Evolutionary conservation across 192 early-diverging fungal species (phyloP).

Genomic region (Coemansia sp.): DNA sequence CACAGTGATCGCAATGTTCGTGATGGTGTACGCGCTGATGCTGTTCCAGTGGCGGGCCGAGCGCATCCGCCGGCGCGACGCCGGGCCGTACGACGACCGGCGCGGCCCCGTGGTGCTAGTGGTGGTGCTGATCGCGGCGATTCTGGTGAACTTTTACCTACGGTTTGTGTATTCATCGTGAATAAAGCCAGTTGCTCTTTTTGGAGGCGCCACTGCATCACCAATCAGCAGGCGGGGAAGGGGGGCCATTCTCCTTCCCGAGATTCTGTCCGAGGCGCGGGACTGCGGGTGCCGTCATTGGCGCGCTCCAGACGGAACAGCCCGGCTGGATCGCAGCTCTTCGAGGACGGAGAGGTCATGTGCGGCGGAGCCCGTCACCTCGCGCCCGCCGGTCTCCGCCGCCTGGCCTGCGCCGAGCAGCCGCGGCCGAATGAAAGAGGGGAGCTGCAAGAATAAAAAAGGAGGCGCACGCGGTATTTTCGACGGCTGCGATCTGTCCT

Average conservation of each 20-base stretch:
- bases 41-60: constrained; percentile 73
- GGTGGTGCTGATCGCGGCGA: constrained; percentile 60
- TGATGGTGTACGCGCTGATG: constrained; percentile 75
- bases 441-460: constrained; percentile 3
- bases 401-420: neutral
- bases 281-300: too few species aligned
- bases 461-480: constrained; percentile 14
- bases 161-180: constrained; percentile 20
- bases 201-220: neutral
- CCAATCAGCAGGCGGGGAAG: neutral
- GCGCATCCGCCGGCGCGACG: constrained; percentile 61
- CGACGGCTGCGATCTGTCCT: constrained; percentile 4
- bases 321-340: too few species aligned
- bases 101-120: constrained; percentile 70
- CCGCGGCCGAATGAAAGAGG: too few species aligned
- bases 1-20: constrained; percentile 63
- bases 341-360: too few species aligned
- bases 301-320: too few species aligned
- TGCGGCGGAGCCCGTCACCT: too few species aligned
- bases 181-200: neutral
- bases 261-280: neutral
- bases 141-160: constrained; percentile 71
- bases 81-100: constrained; percentile 73
- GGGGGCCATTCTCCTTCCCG: neutral
- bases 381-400: neutral